Evolutionary conservation across 495 filamentous ascomycete genomes (phyloP).

Genomic region (Lophium mytilinum): DNA sequence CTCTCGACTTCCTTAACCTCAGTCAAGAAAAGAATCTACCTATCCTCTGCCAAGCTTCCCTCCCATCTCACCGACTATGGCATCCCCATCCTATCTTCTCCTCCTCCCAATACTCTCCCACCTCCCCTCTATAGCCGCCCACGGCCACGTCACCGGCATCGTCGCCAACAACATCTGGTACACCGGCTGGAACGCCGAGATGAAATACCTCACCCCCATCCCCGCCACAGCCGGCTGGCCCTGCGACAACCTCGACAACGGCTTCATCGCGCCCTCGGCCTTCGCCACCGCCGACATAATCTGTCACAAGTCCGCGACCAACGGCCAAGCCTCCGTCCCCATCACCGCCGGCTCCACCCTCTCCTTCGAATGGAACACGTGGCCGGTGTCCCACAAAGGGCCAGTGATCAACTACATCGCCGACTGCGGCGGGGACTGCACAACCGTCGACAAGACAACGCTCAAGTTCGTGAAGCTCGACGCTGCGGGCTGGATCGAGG

Average conservation of each 20-base stretch:
- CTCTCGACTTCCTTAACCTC: too few relatives aligned
- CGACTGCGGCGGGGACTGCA: conserved; percentile 19
- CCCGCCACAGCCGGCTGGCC: conserved; percentile 51
- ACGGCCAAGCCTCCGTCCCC: conserved; percentile 43
- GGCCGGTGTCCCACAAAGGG: conserved; percentile 21
- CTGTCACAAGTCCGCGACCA: conserved; percentile 46
- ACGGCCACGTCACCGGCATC: conserved; percentile 22
- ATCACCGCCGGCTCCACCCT: conserved; percentile 28
- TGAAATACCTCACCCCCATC: conserved; percentile 22
- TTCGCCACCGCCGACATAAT: conserved; percentile 41
- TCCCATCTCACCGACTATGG: neutral
- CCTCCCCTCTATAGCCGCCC: conserved; percentile 8
- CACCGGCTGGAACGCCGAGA: conserved; percentile 42
- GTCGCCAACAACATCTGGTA: conserved; percentile 30
- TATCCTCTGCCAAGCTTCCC: neutral
- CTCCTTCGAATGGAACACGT: conserved; percentile 37
- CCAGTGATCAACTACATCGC: conserved; percentile 26
- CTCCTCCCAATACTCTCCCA: neutral
- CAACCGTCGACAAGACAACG: conserved; percentile 23
- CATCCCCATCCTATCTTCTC: neutral
- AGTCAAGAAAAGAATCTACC: too few relatives aligned
- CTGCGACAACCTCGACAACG: conserved; percentile 47
- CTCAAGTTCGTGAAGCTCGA: conserved; percentile 39
- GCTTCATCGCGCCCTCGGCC: conserved; percentile 47
- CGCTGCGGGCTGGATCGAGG: conserved; percentile 22